Percentiles rank a stretch among this genome's conserved stretches.
These are phyloP conservation scores for Coemansia sp. DNA, from an alignment of 192 early-diverging fungal species.

Conservation along the genomic window DNA sequence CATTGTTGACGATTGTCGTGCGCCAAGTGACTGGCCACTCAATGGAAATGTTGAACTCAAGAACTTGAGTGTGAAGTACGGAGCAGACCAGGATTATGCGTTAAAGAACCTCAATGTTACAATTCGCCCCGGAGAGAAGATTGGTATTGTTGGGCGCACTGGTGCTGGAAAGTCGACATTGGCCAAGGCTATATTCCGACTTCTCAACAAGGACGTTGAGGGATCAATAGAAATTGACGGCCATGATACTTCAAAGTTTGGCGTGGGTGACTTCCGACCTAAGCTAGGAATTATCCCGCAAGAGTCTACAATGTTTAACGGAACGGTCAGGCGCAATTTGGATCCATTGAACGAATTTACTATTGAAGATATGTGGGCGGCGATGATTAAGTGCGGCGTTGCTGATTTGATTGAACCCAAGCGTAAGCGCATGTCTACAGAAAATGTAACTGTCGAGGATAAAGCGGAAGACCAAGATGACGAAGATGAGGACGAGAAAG, in stretches of 20 bases:
- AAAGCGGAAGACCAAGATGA: slow-evolving; percentile 23
- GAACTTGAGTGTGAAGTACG: slow-evolving; percentile 62
- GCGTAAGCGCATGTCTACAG: background rate
- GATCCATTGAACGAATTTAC: slow-evolving; percentile 57
- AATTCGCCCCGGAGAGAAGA: slow-evolving; percentile 61
- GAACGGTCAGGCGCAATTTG: slow-evolving; percentile 63
- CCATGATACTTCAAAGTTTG: slow-evolving; percentile 63
- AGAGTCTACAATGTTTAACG: slow-evolving; percentile 63
- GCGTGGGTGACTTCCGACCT: slow-evolving; percentile 45
- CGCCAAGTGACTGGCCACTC: slow-evolving; percentile 59
- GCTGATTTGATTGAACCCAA: background rate
- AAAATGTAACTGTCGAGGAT: background rate
- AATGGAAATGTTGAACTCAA: slow-evolving; percentile 60
- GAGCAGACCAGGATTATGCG: slow-evolving; percentile 50
- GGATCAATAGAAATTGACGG: slow-evolving; percentile 74
- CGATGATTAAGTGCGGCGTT: slow-evolving; percentile 34
- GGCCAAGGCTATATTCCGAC: slow-evolving; percentile 63
- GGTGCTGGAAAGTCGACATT: slow-evolving; percentile 70
- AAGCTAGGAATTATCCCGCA: slow-evolving; percentile 64
- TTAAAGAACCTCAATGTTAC: slow-evolving; percentile 60
- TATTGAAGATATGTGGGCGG: slow-evolving; percentile 64
- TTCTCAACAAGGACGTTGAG: slow-evolving; percentile 47
- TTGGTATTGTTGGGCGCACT: slow-evolving; percentile 76
- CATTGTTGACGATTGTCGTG: slow-evolving; percentile 21
- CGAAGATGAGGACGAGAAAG: background rate